Conservation (phyloP, 352 stramenopile genomes). For the Pythium aristosporum region DNA sequence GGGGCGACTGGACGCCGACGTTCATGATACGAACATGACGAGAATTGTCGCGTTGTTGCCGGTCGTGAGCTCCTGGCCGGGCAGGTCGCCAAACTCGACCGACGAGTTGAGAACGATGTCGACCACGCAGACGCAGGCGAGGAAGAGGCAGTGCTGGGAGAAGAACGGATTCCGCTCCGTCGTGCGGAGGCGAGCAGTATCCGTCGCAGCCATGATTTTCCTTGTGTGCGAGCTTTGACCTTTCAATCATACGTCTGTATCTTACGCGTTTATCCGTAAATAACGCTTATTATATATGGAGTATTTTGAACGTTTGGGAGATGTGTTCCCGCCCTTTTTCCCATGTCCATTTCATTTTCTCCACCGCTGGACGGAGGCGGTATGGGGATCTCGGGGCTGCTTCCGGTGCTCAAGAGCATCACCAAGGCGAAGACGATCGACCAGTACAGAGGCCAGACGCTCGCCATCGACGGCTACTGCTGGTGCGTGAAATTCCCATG, state of each 20-base stretch:
- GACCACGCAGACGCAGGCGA: constrained; percentile 43
- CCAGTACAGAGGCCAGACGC: constrained; percentile 69
- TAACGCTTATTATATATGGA: constrained; percentile 11
- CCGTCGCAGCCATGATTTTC: neutral
- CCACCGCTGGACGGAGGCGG: neutral
- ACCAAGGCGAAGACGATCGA: constrained; percentile 63
- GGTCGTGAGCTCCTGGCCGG: constrained; percentile 25
- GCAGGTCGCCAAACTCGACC: constrained; percentile 60
- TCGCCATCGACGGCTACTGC: constrained; percentile 78
- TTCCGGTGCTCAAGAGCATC: constrained; percentile 71
- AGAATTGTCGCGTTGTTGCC: constrained; percentile 45
- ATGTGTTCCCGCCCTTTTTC: constrained; percentile 13
- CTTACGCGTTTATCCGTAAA: constrained; percentile 9
- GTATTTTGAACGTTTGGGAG: constrained; percentile 5
- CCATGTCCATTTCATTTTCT: neutral
- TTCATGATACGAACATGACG: constrained; percentile 40
- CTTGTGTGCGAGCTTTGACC: constrained; percentile 1
- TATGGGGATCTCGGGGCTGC: constrained; percentile 41
- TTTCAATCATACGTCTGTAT: constrained; percentile 16
- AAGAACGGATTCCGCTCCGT: constrained; percentile 40
- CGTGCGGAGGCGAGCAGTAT: neutral
- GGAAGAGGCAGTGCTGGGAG: constrained; percentile 35
- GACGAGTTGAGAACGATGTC: constrained; percentile 62
- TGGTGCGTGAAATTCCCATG: constrained; percentile 42
- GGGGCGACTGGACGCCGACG: neutral